Evolutionary conservation across 2,329 filamentous ascomycete species (phyloP).

Genomic region (Colletotrichum chlorophyti): DNA sequence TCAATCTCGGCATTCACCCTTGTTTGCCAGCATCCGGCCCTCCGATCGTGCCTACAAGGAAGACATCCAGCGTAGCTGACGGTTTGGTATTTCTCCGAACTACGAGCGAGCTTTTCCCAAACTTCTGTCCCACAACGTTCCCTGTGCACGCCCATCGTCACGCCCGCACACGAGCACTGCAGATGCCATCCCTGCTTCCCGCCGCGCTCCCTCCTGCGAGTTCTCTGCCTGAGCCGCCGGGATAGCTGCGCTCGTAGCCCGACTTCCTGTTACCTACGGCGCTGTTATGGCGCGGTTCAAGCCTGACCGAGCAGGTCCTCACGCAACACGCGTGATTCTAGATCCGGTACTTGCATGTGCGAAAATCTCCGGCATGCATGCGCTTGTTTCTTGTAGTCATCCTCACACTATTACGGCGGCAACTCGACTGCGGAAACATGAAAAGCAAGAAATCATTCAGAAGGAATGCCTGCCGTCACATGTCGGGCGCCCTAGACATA

Average conservation of each 20-base stretch:
- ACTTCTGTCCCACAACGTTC: not conserved
- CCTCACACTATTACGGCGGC: not conserved
- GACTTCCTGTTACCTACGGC: conserved; percentile 3
- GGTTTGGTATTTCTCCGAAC: conserved; percentile 12
- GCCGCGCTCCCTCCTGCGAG: not conserved
- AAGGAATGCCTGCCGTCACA: not conserved
- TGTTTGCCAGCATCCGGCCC: not conserved
- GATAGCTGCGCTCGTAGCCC: conserved; percentile 17
- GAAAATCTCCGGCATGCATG: conserved; percentile 1
- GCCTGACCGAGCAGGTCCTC: not conserved
- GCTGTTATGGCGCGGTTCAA: not conserved
- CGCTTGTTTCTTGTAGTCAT: conserved; percentile 1
- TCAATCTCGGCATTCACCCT: conserved; percentile 21
- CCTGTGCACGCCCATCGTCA: not conserved
- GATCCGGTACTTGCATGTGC: conserved; percentile 3
- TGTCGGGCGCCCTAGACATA: not conserved
- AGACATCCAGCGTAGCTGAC: not conserved
- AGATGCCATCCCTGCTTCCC: conserved; percentile 11
- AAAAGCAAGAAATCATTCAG: not conserved
- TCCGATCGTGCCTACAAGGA: not conserved
- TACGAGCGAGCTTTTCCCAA: conserved; percentile 6
- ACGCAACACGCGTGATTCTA: not conserved
- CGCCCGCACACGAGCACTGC: not conserved
- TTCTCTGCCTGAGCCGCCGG: conserved; percentile 7
- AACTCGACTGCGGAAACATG: not conserved